Conservation (phyloP, 2,329 filamentous ascomycete genomes). For the Hypocreales sp. region DNA sequence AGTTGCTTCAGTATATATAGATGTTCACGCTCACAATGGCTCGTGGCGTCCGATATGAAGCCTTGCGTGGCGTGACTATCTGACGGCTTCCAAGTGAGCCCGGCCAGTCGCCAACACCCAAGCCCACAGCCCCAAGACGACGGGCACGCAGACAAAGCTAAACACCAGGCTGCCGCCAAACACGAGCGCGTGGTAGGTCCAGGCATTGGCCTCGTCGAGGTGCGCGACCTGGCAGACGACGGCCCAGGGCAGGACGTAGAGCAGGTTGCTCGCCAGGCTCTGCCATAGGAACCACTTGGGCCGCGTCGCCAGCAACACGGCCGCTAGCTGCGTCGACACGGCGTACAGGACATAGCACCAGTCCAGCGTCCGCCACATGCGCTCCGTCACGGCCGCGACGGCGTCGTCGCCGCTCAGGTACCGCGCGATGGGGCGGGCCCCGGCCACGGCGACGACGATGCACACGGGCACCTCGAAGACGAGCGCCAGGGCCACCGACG, state of each 20-base stretch:
- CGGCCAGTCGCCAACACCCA: constrained; percentile 30
- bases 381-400: constrained; percentile 43
- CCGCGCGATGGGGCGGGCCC: constrained; percentile 42
- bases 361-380: constrained; percentile 49
- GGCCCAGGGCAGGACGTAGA: constrained; percentile 58
- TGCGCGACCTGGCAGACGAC: constrained; percentile 38
- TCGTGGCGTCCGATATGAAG: neutral
- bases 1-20: no score
- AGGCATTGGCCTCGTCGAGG: constrained; percentile 38
- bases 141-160: constrained; percentile 40
- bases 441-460: constrained; percentile 43
- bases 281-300: constrained; percentile 56
- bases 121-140: constrained; percentile 35
- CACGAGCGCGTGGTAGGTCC: constrained; percentile 50
- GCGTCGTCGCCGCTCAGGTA: constrained; percentile 42
- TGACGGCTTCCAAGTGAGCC: constrained; percentile 18
- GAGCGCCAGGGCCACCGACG: constrained; percentile 37
- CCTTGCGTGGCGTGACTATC: neutral
- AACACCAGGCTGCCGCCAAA: constrained; percentile 57
- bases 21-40: no score
- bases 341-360: constrained; percentile 60
- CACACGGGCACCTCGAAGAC: constrained; percentile 45
- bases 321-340: constrained; percentile 46
- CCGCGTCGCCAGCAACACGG: constrained; percentile 46
- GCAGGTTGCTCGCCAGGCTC: constrained; percentile 47